Conservation (phyloP, 495 filamentous ascomycete species). For the Pyrenula aspistea region DNA sequence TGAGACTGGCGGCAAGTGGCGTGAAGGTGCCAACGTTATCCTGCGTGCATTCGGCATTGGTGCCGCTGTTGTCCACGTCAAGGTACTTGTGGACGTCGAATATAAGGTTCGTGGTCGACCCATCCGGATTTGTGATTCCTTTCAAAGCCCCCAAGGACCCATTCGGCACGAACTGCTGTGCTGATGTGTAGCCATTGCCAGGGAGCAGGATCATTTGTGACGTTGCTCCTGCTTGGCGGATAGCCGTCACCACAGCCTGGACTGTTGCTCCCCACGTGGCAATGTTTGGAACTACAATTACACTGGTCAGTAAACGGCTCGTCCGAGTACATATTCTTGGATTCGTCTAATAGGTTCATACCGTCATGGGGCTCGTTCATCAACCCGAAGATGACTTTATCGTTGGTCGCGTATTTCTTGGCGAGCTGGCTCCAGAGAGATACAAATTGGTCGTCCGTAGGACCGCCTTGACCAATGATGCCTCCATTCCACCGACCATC, state of each 20-base stretch:
- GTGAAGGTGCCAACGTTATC: constrained; percentile 29
- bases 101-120: constrained; percentile 32
- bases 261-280: constrained; percentile 33
- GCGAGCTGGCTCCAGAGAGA: constrained; percentile 41
- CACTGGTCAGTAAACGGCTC: no score
- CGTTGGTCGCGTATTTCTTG: constrained; percentile 28
- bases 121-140: constrained; percentile 38
- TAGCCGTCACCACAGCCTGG: constrained; percentile 40
- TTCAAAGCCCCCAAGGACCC: constrained; percentile 30
- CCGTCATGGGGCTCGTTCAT: constrained; percentile 47
- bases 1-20: constrained; percentile 29
- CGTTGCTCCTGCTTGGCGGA: constrained; percentile 38
- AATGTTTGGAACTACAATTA: constrained; percentile 23
- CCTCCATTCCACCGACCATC: constrained; percentile 47
- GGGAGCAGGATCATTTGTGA: constrained; percentile 34
- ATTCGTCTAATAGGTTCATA: not conserved
- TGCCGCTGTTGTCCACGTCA: constrained; percentile 39
- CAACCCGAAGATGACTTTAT: constrained; percentile 38
- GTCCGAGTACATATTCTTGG: no score
- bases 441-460: constrained; percentile 38
- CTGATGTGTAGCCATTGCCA: constrained; percentile 33
- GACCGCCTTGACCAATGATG: constrained; percentile 47
- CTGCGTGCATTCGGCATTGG: constrained; percentile 33
- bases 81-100: constrained; percentile 42
- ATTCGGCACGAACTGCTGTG: constrained; percentile 21